Base-by-base conservation (phyloP, 2,329 filamentous ascomycete genomes). In the Alternaria infectoria region DNA sequence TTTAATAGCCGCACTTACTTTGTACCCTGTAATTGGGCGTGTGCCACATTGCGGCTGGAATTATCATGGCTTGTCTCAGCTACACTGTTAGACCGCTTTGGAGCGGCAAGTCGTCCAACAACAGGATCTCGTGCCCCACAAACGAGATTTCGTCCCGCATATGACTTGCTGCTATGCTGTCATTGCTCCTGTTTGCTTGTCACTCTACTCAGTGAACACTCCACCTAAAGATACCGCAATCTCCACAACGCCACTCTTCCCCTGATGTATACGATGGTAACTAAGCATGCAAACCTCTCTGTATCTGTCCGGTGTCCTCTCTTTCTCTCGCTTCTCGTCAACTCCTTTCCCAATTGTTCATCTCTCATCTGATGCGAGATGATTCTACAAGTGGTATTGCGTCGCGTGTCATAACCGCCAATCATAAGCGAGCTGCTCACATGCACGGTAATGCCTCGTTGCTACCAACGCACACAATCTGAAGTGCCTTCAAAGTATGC, bases 121-220 rank as follows among this genome's bases (percentile, higher is more conserved):
- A 28, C 43, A 49, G 32, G 45, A 50, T 57, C 54, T 57, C 25
- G 45, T 46, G 54, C 45, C 45, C 46, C 45, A 36, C 55, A 40
- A 36, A 25, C 40, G 40, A 28, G 52, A 44, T 45, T 26, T 17
- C 32, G 32, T 43, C 25, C 25, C 52, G 12, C 36, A 55, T 23
- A n/a, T 55, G 9, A 46, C 36, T 30, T 56, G 23, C 13, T 21
- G 26, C 13, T 21, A 45, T 30, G 17, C 23, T 46, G 40, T 46
- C 54, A 56, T 46, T 15, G 17, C 19, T 40, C 32, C 28, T 36
- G 49, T n/a, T 9, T n/a, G 19, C 30, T 36, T 36, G 19, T 32
- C 21, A 52, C 49, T 36, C 8, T 32, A 17, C 54, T 25, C 28
- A 65, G 36, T 40, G n/a, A 17, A 17, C n/a, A 40, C 36, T 40